A percentile compares a stretch with the other conserved stretches of the same genome.
Conservation (phyloP, 164 flowering plant genomes). For the Aristolochia californica region DNA sequence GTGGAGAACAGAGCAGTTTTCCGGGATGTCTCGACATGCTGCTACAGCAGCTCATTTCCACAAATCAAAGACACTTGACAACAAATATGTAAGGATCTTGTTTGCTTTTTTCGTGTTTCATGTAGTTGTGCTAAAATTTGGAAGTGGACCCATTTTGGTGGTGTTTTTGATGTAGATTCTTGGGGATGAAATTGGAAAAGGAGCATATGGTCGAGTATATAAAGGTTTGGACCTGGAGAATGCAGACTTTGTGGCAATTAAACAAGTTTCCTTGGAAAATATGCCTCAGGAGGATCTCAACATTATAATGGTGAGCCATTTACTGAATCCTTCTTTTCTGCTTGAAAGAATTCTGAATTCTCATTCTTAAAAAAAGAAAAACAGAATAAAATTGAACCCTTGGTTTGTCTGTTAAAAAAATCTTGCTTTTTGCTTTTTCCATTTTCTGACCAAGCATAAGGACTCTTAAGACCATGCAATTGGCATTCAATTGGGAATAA, state of each 20-base stretch:
- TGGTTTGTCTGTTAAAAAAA: too few relatives aligned
- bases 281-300: slow-evolving; percentile 96
- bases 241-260: slow-evolving; percentile 97
- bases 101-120: slow-evolving; percentile 3
- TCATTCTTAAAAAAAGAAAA: too few relatives aligned
- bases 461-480: too few relatives aligned
- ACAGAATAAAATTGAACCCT: too few relatives aligned
- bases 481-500: too few relatives aligned
- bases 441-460: too few relatives aligned
- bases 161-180: slow-evolving; percentile 52
- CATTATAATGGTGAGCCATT: slow-evolving; percentile 68
- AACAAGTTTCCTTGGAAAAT: slow-evolving; percentile 96
- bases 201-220: slow-evolving; percentile 98
- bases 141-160: background rate
- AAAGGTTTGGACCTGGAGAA: slow-evolving; percentile 98
- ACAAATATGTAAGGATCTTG: slow-evolving; percentile 61
- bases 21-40: slow-evolving; percentile 66
- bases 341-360: too few relatives aligned
- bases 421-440: too few relatives aligned
- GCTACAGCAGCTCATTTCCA: slow-evolving; percentile 50
- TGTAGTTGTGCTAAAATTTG: slow-evolving; percentile 2
- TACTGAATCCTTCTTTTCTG: slow-evolving; percentile 7
- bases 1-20: background rate
- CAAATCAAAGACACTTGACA: slow-evolving; percentile 92
- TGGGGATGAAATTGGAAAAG: slow-evolving; percentile 99